Evolutionary conservation across 208 protist species (phyloP).

Genomic region (Leishmania aethiopica): DNA sequence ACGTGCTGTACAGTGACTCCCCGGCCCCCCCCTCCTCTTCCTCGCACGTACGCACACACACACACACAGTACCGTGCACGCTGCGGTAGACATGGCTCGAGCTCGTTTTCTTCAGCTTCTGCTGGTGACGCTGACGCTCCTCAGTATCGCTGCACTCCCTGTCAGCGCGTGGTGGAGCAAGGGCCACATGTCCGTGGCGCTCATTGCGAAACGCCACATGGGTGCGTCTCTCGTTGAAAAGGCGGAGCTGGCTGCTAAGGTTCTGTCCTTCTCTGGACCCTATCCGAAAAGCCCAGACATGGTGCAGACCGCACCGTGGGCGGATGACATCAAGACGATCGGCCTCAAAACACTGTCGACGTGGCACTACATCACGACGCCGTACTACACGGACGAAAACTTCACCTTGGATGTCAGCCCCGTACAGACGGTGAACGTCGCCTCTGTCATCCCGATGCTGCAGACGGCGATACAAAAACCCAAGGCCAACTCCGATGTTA

Average conservation of each 20-base stretch:
- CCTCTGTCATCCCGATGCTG: conserved; percentile 35
- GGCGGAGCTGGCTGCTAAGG: conserved; percentile 8
- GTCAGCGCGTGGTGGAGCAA: conserved; percentile 45
- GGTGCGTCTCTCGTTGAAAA: conserved; percentile 10
- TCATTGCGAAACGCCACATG: conserved; percentile 51
- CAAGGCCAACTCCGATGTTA: conserved; percentile 1
- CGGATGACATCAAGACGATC: conserved; percentile 46
- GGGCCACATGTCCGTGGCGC: conserved; percentile 59
- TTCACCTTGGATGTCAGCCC: conserved; percentile 22
- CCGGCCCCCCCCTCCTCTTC: background rate
- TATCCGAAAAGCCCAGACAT: conserved; percentile 48
- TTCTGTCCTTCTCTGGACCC: conserved; percentile 26
- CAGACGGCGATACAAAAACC: conserved; percentile 17
- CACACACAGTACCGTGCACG: background rate
- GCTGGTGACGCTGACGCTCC: background rate
- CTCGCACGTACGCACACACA: background rate
- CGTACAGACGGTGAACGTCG: conserved; percentile 39
- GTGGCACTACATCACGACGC: conserved; percentile 60
- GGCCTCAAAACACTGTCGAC: conserved; percentile 33
- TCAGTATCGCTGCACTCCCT: background rate
- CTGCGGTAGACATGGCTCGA: background rate
- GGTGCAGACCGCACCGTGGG: conserved; percentile 49
- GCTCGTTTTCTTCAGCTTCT: background rate
- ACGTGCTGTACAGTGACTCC: background rate
- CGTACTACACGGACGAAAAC: conserved; percentile 34